Evolutionary conservation across 2,329 filamentous ascomycete species (phyloP).

Genomic region (Trichophaea hybrida): DNA sequence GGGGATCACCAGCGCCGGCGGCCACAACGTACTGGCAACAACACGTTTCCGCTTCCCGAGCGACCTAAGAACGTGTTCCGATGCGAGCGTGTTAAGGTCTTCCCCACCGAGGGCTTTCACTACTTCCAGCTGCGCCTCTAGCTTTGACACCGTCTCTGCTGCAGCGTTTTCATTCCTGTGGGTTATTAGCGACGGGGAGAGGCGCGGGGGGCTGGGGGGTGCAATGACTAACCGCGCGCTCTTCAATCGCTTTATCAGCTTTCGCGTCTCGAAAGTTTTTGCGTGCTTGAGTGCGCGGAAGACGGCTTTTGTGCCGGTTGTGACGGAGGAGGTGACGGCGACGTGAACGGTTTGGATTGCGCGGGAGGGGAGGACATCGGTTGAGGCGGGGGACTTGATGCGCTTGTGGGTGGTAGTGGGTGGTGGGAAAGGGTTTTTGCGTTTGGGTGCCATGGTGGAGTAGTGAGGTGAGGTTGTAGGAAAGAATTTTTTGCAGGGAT

Average conservation of each 20-base stretch:
- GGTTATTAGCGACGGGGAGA: no score
- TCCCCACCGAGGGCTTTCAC: background rate
- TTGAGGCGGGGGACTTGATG: background rate
- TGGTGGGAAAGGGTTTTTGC: slow-evolving; percentile 14
- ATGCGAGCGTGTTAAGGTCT: slow-evolving; percentile 9
- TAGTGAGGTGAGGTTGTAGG: background rate
- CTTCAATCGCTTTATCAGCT: slow-evolving; percentile 46
- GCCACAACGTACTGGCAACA: background rate
- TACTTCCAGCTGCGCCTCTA: background rate
- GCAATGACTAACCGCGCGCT: slow-evolving; percentile 19
- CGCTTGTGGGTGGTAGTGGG: background rate
- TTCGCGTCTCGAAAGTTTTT: slow-evolving; percentile 66
- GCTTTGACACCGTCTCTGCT: background rate
- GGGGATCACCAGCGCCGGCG: background rate
- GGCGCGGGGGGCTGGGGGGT: background rate
- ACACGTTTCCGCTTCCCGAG: slow-evolving; percentile 2
- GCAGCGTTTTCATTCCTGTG: slow-evolving; percentile 2
- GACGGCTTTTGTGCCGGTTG: slow-evolving; percentile 38
- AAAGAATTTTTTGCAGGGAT: no score
- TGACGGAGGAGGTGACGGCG: background rate
- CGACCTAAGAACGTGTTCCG: background rate
- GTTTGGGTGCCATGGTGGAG: slow-evolving; percentile 14
- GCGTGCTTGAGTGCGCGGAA: slow-evolving; percentile 54
- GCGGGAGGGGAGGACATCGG: slow-evolving; percentile 7
- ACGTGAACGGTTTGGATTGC: background rate